Evolutionary conservation across 2,329 filamentous ascomycete genomes (phyloP), one percentile per base, ranked within the genome.

Genomic region (Zymoseptoria pseudotritici): DNA sequence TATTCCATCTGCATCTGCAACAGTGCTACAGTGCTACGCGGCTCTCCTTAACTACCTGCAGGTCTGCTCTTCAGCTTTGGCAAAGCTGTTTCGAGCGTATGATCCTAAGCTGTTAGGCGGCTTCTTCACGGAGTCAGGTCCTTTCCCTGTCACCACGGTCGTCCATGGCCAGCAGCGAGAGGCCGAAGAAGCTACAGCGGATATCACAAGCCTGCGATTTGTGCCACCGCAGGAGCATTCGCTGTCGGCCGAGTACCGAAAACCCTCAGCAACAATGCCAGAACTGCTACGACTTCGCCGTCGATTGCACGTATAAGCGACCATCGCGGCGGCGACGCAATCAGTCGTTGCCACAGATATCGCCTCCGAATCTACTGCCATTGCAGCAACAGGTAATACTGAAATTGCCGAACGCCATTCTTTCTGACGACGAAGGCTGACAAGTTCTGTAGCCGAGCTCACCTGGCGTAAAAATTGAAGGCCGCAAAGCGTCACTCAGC

Each of bases 261-360:
- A 71, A 75, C 65, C 60, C 68, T 22, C 62, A 67, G 17, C 56
- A 69, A 31, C 70, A 74, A 57, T 82, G 80, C 67, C 77, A 80
- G 68, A 82, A 79, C 56, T 81, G 79, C 68, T 70, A 72, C 24
- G 78, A 82, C 62, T 82, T 81, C 65, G 76, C 73, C 54, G 75
- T 80, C 53, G 66, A 72, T n/a, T 82, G 80, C 67, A 80, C 77
- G 13, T 81, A 77, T 66, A 71, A 78, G 53, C 73, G 78, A 29
- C 77, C 78, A 6, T 73, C 73, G 11, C 76, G 77, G 57, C 73
- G 77, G 10, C 61, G 67, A 17, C 63, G 69, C 11, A 68, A 70
- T 31, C 66, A 60, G 10, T 65, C 63, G 8, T 56, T 59, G 1
- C 56, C 62, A 19, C 63, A 65, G 17, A 50, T 59, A 11, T 55